Evolutionary conservation across 371 early-diverging fungal genomes (phyloP), one percentile per base, ranked within the genome.

Genomic region (Mucor saturninus): DNA sequence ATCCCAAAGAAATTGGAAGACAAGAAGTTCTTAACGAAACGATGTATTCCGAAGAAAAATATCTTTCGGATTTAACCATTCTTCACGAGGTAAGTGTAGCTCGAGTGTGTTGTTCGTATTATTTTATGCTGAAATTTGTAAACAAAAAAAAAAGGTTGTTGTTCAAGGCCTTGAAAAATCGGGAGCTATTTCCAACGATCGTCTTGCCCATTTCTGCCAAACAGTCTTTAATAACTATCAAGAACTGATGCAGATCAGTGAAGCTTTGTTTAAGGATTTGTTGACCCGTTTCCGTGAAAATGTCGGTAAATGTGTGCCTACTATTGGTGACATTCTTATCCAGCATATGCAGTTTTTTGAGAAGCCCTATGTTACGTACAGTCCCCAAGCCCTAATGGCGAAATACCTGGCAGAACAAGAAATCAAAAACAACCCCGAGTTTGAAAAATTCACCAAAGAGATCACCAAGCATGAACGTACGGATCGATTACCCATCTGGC

Each of bases 11-110:
- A 69, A 86, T 86, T 65, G 92, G 89, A 59, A 84, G 96, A 3
- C 97, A 96, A 71, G 95, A 96, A 72, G 88, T 88, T 31, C 88
- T 96, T 54, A 95, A 89, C 73, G 97, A 96, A 77, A 69, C 95
- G 46, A 90, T 96, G 42, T 85, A 91, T 56, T 92, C 91, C 5
- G 96, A 95, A 73, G 87, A 88, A 63, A 92, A 94, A 68, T 96
- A 89, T 73, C 91, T 94, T 30, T 83, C 84, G 35, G 96, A 96
- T 68, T 60, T 81, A 13, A 55, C 50, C 0, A 60, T 78, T 9
- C 56, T 80, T 21, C 64, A 68, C 35, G 71, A 74, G 43, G 55
- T 56, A 52, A 35, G 46, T 29, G 5, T 29, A 37, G n/a, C 31
- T 54, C 28, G 15, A 14, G 42, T 49, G 37, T 2, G 28, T 28